phyloP scores from a whole-genome alignment of 305 asterid species.

The Rubia tinctorum region DNA sequence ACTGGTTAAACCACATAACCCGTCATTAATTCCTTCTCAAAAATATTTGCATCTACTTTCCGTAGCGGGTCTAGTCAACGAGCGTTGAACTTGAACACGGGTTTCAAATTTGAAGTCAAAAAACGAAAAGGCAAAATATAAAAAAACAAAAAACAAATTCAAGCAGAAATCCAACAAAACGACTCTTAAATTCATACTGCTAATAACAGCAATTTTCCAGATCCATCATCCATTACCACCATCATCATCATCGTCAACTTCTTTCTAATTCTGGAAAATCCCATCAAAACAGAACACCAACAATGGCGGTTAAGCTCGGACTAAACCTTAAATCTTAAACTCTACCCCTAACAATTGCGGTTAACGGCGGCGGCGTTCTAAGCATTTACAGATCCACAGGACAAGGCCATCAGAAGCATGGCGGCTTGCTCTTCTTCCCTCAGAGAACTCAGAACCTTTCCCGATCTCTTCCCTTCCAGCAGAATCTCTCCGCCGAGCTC shows the following conservation, averaged over 20 bases:
- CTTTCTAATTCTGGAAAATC: not conserved
- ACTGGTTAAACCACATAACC: not conserved
- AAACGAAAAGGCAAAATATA: not conserved
- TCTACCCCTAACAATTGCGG: not conserved
- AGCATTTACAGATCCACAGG: conserved; percentile 19
- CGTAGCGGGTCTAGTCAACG: not conserved
- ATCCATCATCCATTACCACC: not conserved
- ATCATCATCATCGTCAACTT: not conserved
- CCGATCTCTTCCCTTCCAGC: conserved; percentile 38
- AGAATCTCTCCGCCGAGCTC: conserved; percentile 42
- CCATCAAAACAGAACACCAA: not conserved
- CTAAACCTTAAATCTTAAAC: not conserved
- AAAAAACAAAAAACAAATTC: not conserved
- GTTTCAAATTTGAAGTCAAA: not conserved
- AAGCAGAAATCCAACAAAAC: not conserved
- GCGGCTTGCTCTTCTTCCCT: conserved; percentile 90
- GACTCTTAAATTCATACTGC: not conserved
- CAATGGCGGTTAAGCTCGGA: not conserved
- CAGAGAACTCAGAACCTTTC: conserved; percentile 49
- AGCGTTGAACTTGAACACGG: not conserved
- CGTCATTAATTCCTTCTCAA: not conserved
- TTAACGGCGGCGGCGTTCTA: conserved; percentile 40
- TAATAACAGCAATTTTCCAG: not conserved
- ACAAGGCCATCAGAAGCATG: conserved; percentile 68
- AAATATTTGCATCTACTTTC: not conserved